Evolutionary conservation across 768 basidiomycete genomes (phyloP), one percentile per base, ranked within the genome.

Genomic region (Psilocybe azurescens): DNA sequence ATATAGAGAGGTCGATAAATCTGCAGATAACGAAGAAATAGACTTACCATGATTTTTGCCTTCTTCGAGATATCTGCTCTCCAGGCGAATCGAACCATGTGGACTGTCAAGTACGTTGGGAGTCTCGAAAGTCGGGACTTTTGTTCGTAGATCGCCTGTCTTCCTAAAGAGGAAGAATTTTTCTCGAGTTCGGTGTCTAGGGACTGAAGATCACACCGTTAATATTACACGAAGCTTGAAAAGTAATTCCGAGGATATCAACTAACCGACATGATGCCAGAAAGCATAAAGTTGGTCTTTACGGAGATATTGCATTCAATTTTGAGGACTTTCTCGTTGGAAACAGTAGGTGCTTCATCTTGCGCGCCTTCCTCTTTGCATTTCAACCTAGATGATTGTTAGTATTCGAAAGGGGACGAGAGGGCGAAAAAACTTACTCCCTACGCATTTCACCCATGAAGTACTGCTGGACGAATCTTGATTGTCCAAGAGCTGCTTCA

Each of bases 41-140:
- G 32, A 48, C 46, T 11, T 62, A 91, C 91, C 97, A 99, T 95
- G 73, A 99, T 97, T 78, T 99, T 99, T 1, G 97, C 89, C 72
- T 99, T 99, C 80, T 90, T 94, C 55, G 76, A 77, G 61, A 97
- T 95, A 66, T 99, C 97, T 39, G 86, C 81, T 62, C 94, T 81
- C 97, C 97, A 99, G 58, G 89, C 90, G 74, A 99, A 99, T 51
- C 97, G 91, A 11, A 96, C 95, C 91, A 98, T 93, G 69, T 99
- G 95, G 3, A 99, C 86, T 5, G 90, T 89, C 20, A 97, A 83
- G 69, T 93, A 96, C 4, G 86, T 75, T 0, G 97, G 97, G 11
- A 99, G 79, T 20, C 96, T 86, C 10, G 93, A 86, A 53, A 99
- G 70, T 8, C 95, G 89, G 3, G 92, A 90, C 39, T 85, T 87